Conservation (phyloP, 108 stramenopile species). For the Halocafeteria seosinensis region DNA sequence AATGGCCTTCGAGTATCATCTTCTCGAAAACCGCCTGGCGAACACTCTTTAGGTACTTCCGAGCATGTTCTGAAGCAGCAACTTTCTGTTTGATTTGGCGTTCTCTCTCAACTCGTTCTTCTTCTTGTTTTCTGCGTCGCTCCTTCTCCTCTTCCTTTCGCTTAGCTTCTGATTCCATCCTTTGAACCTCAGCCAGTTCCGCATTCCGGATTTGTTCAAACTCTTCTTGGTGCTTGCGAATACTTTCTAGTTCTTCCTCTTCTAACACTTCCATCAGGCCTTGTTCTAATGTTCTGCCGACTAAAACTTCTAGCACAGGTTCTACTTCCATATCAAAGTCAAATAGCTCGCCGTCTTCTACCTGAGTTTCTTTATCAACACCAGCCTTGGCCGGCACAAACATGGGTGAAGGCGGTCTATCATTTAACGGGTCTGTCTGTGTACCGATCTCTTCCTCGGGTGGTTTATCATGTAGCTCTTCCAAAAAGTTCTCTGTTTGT, state of each 20-base stretch:
- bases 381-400: conserved; percentile 43
- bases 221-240: conserved; percentile 32
- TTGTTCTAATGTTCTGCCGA: conserved; percentile 44
- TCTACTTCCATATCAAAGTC: conserved; percentile 48
- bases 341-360: conserved; percentile 47
- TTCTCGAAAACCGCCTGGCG: conserved; percentile 23
- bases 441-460: conserved; percentile 30
- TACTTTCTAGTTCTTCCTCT: conserved; percentile 45
- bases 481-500: conserved; percentile 44
- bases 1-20: conserved; percentile 25
- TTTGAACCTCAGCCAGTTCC: conserved; percentile 45
- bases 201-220: conserved; percentile 37
- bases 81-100: conserved; percentile 31
- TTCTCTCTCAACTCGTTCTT: conserved; percentile 12
- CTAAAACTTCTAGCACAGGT: conserved; percentile 46
- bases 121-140: conserved; percentile 25
- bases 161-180: conserved; percentile 39
- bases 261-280: conserved; percentile 45
- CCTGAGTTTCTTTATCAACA: conserved; percentile 35
- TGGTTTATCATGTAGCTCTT: conserved; percentile 39
- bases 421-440: conserved; percentile 39
- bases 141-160: conserved; percentile 27
- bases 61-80: conserved; percentile 31
- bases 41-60: conserved; percentile 22
- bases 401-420: conserved; percentile 31